Percentiles rank a stretch among this genome's conserved stretches.
phyloP scores from a whole-genome alignment of 495 filamentous ascomycete genomes.

The Aspergillus ostianus region DNA sequence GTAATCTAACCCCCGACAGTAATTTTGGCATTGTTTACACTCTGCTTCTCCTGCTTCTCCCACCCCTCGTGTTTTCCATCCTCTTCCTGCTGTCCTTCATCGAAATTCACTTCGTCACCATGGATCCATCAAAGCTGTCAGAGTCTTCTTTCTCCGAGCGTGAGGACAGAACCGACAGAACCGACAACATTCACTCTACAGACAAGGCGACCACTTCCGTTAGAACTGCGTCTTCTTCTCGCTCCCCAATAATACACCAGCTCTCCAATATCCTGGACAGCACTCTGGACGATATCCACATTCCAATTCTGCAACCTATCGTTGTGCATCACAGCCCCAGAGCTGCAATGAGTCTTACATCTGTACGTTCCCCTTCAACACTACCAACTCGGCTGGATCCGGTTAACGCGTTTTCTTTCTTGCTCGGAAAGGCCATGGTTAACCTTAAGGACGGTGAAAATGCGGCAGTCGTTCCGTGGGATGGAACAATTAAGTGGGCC shows the following conservation, averaged over 20 bases:
- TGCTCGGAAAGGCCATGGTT: neutral
- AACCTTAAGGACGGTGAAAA: neutral
- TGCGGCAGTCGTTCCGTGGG: conserved; percentile 18
- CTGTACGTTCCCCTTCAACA: neutral
- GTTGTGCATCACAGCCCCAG: neutral
- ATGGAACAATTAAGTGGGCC: conserved; percentile 29
- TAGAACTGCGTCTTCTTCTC: neutral
- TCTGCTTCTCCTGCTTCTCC: neutral
- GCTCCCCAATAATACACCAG: neutral
- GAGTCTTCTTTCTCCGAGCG: neutral
- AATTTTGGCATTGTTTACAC: neutral
- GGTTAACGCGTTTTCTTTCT: neutral
- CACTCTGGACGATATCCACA: conserved; percentile 14
- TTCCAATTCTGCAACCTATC: conserved; percentile 7
- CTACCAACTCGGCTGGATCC: neutral
- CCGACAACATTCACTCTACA: neutral
- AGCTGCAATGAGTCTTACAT: conserved; percentile 3
- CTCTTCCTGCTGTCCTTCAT: neutral
- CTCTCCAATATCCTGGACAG: conserved; percentile 12
- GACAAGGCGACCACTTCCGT: neutral
- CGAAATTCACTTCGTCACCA: neutral
- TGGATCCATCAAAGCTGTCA: neutral
- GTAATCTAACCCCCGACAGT: neutral
- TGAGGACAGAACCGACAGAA: neutral
- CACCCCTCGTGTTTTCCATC: neutral